A percentile compares a stretch with the other conserved stretches of the same genome.
phyloP scores from a whole-genome alignment of 163 green algal species.

The Scenedesmus sp. region DNA sequence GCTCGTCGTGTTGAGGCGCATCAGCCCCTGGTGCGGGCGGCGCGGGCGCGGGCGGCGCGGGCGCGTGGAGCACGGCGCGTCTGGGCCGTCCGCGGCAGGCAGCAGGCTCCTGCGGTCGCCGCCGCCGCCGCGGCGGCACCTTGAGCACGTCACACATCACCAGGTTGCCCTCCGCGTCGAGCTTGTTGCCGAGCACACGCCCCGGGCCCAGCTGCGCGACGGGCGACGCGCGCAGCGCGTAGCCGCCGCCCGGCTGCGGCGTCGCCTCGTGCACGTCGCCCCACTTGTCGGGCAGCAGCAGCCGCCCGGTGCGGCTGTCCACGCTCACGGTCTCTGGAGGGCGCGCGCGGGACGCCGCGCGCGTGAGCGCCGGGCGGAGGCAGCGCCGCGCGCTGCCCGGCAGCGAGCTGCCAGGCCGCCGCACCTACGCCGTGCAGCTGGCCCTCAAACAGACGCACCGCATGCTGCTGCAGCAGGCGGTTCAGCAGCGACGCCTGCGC shows the following conservation, averaged over 20 bases:
- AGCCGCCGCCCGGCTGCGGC: background rate
- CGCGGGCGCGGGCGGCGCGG: too few relatives aligned
- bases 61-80: too few relatives aligned
- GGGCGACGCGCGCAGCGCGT: conserved; percentile 6
- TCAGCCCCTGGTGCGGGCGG: conserved; percentile 7
- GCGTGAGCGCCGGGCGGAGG: background rate
- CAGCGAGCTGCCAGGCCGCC: background rate
- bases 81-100: background rate
- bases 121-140: background rate
- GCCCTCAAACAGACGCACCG: conserved; percentile 37
- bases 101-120: background rate
- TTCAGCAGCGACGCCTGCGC: background rate
- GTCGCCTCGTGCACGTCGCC: conserved; percentile 49
- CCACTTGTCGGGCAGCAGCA: conserved; percentile 69
- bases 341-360: background rate
- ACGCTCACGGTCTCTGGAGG: conserved; percentile 63
- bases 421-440: conserved; percentile 22
- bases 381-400: background rate
- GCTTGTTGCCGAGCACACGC: background rate
- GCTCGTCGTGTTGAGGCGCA: conserved; percentile 15
- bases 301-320: conserved; percentile 29
- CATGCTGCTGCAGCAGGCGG: conserved; percentile 26
- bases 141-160: conserved; percentile 28
- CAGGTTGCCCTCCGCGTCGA: conserved; percentile 31
- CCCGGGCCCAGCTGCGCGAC: conserved; percentile 25